Evolutionary conservation across 257 asterid genomes (phyloP).

Genomic region (Solanum pimpinellifolium): DNA sequence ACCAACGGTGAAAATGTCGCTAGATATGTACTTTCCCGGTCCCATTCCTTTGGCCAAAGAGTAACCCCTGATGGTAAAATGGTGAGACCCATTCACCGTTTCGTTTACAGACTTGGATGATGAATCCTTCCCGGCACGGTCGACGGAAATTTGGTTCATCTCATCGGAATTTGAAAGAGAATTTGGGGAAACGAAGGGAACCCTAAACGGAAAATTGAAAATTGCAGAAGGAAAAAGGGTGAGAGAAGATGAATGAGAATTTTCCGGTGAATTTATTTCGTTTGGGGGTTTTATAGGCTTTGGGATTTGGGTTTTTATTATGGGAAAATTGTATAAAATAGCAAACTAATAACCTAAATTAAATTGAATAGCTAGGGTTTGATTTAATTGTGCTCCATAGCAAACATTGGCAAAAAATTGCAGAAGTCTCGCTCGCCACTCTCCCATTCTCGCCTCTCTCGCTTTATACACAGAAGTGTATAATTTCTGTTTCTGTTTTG

Average conservation of each 20-base stretch:
- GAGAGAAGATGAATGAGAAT: not conserved
- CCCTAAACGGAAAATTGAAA: not conserved
- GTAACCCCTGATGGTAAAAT: slow-evolving; percentile 73
- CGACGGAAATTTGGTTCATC: not conserved
- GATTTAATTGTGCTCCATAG: too few relatives aligned
- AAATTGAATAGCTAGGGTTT: too few relatives aligned
- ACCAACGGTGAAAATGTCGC: slow-evolving; percentile 68
- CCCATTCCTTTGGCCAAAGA: slow-evolving; percentile 90
- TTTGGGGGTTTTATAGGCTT: not conserved
- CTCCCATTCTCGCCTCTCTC: too few relatives aligned
- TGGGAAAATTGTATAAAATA: too few relatives aligned
- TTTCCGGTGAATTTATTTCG: too few relatives aligned
- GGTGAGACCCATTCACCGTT: slow-evolving; percentile 82
- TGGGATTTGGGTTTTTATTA: not conserved
- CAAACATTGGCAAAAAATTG: too few relatives aligned
- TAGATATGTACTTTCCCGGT: slow-evolving; percentile 56
- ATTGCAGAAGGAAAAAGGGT: not conserved
- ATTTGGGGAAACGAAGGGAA: not conserved
- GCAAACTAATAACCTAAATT: too few relatives aligned
- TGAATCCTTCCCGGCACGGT: slow-evolving; percentile 10
- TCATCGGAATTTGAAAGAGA: not conserved
- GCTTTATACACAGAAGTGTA: too few relatives aligned
- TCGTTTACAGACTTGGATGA: slow-evolving; percentile 67
- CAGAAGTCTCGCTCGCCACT: too few relatives aligned
- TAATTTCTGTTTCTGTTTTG: too few relatives aligned